Conservation (phyloP, 352 stramenopile species). For the Phytophthora chlamydospora region DNA sequence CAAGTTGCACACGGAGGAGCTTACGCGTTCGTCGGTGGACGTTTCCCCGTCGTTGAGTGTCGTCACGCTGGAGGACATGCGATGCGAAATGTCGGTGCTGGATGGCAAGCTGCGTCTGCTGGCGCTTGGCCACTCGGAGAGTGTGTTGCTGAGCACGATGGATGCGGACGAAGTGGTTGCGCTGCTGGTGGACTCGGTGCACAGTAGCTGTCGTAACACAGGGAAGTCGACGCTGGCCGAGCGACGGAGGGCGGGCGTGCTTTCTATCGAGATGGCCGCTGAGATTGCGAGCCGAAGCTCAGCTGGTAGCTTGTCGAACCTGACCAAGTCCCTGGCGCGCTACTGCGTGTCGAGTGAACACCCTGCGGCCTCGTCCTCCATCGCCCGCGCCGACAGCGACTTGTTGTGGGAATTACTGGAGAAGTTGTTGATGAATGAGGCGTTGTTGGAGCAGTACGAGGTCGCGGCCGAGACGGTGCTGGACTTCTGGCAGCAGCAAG, state of each 20-base stretch:
- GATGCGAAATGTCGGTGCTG: constrained; percentile 58
- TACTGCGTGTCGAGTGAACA: constrained; percentile 68
- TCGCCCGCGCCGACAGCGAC: constrained; percentile 37
- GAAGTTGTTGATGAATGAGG: constrained; percentile 45
- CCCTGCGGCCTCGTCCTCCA: constrained; percentile 19
- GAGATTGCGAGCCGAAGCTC: constrained; percentile 43
- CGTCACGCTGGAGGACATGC: constrained; percentile 67
- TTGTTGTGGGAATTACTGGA: constrained; percentile 68
- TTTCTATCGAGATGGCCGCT: constrained; percentile 57
- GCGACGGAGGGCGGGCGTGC: constrained; percentile 49
- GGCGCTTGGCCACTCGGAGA: constrained; percentile 56
- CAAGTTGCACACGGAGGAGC: constrained; percentile 73
- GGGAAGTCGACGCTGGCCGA: constrained; percentile 42
- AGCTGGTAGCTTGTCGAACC: constrained; percentile 29
- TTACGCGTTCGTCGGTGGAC: constrained; percentile 19
- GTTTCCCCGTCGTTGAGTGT: constrained; percentile 47
- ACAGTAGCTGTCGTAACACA: constrained; percentile 29
- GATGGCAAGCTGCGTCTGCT: constrained; percentile 71
- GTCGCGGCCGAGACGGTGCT: constrained; percentile 63
- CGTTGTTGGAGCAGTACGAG: constrained; percentile 58
- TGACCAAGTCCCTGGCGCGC: constrained; percentile 72
- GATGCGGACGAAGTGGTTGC: constrained; percentile 59
- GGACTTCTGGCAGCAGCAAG: constrained; percentile 55
- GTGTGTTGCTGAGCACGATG: constrained; percentile 64
- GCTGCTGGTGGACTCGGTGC: constrained; percentile 56